Percentiles rank a stretch among this genome's conserved stretches.
These are phyloP conservation scores for Cladochytrium replicatum DNA, from an alignment of 192 early-diverging fungal genomes.

Conservation along the genomic window DNA sequence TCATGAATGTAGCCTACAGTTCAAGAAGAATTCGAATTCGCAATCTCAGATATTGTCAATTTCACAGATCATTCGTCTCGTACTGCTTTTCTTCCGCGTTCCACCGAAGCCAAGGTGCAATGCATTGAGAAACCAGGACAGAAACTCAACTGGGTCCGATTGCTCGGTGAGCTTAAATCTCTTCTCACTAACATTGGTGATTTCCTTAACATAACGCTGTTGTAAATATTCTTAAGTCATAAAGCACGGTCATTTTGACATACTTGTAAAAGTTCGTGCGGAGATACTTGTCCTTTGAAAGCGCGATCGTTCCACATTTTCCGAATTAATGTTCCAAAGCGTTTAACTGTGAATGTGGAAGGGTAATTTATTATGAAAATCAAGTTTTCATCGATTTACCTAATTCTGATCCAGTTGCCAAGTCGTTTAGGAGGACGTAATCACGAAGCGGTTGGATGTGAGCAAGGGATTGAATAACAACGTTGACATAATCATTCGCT, in stretches of 20 bases:
- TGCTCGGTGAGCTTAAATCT: constrained; percentile 70
- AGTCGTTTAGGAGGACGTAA: constrained; percentile 58
- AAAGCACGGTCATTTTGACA: constrained; percentile 1
- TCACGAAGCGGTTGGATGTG: constrained; percentile 83
- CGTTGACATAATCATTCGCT: constrained; percentile 90
- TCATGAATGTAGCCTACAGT: constrained; percentile 52
- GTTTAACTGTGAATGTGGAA: constrained; percentile 49
- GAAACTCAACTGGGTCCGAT: constrained; percentile 76
- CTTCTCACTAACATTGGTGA: constrained; percentile 68
- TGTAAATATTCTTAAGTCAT: neutral
- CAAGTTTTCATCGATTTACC: constrained; percentile 6
- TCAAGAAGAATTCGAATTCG: neutral
- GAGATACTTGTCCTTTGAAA: constrained; percentile 90
- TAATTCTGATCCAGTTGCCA: constrained; percentile 21
- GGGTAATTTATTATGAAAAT: neutral
- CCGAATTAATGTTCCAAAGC: constrained; percentile 67
- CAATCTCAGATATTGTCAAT: neutral
- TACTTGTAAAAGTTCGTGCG: constrained; percentile 88
- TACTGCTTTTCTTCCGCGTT: constrained; percentile 49
- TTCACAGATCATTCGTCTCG: constrained; percentile 37
- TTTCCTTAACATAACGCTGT: constrained; percentile 41
- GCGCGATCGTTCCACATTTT: constrained; percentile 89
- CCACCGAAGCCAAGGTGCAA: constrained; percentile 81
- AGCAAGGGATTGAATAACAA: constrained; percentile 74
- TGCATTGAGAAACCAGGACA: constrained; percentile 87